Conservation (phyloP, 176 grass and related monocot species). For the Phyllostachys edulis region DNA sequence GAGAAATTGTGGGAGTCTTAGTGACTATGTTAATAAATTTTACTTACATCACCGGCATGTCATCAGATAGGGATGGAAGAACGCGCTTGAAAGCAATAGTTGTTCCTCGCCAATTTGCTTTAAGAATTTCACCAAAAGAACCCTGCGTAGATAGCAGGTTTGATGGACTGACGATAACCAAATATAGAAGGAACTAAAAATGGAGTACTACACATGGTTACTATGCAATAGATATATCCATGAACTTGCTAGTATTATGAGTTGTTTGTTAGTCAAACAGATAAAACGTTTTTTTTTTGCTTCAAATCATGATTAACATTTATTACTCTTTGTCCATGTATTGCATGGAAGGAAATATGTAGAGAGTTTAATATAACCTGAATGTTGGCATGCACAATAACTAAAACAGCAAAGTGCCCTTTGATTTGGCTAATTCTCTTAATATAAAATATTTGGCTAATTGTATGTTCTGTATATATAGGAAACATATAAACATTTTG, state of each 20-base stretch:
- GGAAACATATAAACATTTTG: background rate
- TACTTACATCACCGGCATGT: constrained; percentile 90
- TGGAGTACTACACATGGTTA: background rate
- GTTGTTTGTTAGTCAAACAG: background rate
- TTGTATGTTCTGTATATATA: background rate
- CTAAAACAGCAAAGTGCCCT: too few relatives aligned
- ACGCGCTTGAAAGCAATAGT: constrained; percentile 97
- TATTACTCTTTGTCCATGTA: background rate
- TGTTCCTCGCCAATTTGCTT: constrained; percentile 98
- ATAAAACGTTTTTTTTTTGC: background rate
- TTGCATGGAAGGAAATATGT: background rate
- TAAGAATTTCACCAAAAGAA: constrained; percentile 99
- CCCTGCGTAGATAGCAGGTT: constrained; percentile 58
- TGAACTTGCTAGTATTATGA: background rate
- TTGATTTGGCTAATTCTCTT: background rate
- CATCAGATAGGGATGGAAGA: constrained; percentile 97
- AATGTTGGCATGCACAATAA: too few relatives aligned
- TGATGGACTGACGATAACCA: constrained; percentile 26
- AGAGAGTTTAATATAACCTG: too few relatives aligned
- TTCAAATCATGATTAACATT: constrained; percentile 23
- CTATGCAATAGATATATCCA: background rate
- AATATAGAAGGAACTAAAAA: constrained; percentile 1
- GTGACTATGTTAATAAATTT: background rate
- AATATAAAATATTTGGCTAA: background rate
- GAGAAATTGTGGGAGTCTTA: background rate